phyloP scores from a whole-genome alignment of 1,284 basidiomycete species.

The Papiliotrema terrestris region DNA sequence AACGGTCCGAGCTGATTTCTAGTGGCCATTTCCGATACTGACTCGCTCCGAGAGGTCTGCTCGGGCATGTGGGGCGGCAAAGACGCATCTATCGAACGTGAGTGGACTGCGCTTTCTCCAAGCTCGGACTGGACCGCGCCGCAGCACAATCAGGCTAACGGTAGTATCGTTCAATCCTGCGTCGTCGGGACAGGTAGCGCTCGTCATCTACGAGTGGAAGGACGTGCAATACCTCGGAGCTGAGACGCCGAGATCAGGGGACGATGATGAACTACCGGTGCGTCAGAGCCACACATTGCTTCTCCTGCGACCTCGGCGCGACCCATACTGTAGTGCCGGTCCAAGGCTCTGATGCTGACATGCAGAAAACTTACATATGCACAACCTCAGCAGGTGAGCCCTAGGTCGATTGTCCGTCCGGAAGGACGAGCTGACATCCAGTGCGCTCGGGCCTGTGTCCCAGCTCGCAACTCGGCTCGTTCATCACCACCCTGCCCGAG shows the following conservation, averaged over 20 bases:
- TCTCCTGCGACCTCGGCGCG: too few species aligned
- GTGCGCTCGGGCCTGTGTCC: constrained; percentile 67
- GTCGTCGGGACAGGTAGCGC: constrained; percentile 83
- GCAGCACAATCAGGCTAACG: constrained; percentile 3
- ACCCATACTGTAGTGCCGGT: too few species aligned
- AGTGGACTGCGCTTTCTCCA: constrained; percentile 22
- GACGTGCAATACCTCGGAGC: constrained; percentile 81
- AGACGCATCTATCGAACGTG: constrained; percentile 81
- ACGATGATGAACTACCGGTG: constrained; percentile 39
- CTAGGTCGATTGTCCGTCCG: not conserved
- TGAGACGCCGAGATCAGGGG: constrained; percentile 29
- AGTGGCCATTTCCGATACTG: constrained; percentile 54
- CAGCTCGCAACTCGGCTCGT: constrained; percentile 67
- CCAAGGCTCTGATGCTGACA: not conserved
- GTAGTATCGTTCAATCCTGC: constrained; percentile 73
- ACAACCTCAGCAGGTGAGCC: constrained; percentile 39
- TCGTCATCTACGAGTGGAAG: constrained; percentile 92
- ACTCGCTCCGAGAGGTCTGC: constrained; percentile 74
- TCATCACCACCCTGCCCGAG: constrained; percentile 70
- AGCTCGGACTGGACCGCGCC: not conserved
- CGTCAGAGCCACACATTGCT: too few species aligned
- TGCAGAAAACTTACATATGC: constrained; percentile 88
- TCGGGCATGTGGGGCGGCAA: constrained; percentile 87
- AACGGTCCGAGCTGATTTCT: not conserved
- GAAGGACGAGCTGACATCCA: constrained; percentile 41